Evolutionary conservation across 1,284 basidiomycete species (phyloP), one percentile per base, ranked within the genome.

Genomic region (Wallemia hederae): DNA sequence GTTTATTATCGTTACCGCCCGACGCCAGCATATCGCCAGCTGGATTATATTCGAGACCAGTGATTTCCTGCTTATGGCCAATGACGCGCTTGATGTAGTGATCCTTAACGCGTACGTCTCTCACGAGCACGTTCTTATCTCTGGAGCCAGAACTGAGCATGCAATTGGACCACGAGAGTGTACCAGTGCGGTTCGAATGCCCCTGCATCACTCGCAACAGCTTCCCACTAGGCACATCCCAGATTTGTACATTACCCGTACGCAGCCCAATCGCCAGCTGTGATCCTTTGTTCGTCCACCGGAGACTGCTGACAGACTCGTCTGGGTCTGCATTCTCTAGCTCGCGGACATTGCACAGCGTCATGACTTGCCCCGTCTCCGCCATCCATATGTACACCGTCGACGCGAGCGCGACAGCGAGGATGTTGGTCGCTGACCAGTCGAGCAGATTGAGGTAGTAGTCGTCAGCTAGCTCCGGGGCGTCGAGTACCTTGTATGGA

Each of bases 361-460:
- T 91, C 29, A 83, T 86, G 0, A 98, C 92, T 11, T 79, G 79
- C 11, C 88, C 87, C 60, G 88, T 94, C 64, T 89, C 82, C 11
- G 92, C 94, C 14, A 84, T 87, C 94, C 94, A 98, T 1, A 97
- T 79, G 69, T 98, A 98, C 2, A 98, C 91, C 63, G 87, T 90
- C 0, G 81, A 77, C 1, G 85, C 87, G 1, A 98, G 76, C 0
- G 91, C 94, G 1, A 98, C 94, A 14, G 85, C 90, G 0, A 98
- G 79, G 0, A 96, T 80, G 68, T 98, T 96, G 7, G 86, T 90
- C 60, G 81, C 83, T 1, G 85, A 89, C 92, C 94, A 98, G 64
- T 97, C 92, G 19, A 98, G 90, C 19, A 98, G 77, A 67, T 98
- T 98, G 64, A 98, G 81, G 68, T 98, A 98, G 71, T 96, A 98